A percentile compares a stretch with the other conserved stretches of the same genome.
Conservation (phyloP, 2,329 filamentous ascomycete genomes). For the Botrytis hyacinthi region DNA sequence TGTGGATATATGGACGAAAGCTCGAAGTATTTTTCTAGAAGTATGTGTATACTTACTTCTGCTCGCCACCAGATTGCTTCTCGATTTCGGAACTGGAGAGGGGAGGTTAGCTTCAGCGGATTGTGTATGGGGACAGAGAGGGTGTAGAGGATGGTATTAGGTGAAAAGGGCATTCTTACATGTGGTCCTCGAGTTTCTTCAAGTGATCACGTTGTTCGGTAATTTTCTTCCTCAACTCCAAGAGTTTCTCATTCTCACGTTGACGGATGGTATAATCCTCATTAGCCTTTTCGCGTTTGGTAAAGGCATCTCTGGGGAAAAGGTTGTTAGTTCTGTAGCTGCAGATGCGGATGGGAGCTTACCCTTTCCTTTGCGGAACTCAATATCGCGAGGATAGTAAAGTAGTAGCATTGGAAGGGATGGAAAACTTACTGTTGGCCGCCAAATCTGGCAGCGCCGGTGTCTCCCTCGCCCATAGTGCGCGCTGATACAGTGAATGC, state of each 20-base stretch:
- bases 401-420: not conserved
- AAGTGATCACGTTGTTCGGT: constrained; percentile 78
- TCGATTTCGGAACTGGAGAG: constrained; percentile 69
- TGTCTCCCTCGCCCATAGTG: constrained; percentile 65
- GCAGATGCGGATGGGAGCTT: not conserved
- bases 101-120: constrained; percentile 24
- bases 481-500: constrained; percentile 43
- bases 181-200: constrained; percentile 79
- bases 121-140: not conserved
- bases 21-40: not conserved
- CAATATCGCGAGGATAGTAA: constrained; percentile 10
- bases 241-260: constrained; percentile 49
- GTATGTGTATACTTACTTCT: constrained; percentile 36
- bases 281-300: constrained; percentile 78
- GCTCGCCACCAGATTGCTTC: constrained; percentile 54
- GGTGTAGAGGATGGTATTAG: not conserved
- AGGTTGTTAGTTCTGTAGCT: constrained; percentile 25
- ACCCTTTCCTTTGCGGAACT: constrained; percentile 7
- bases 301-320: constrained; percentile 76
- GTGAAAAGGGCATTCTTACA: constrained; percentile 57
- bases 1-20: not conserved
- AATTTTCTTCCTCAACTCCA: constrained; percentile 71
- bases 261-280: constrained; percentile 23
- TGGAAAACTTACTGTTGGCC: constrained; percentile 30
- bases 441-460: constrained; percentile 33